A percentile compares a stretch with the other conserved stretches of the same genome.
Evolutionary conservation across 2,329 filamentous ascomycete genomes (phyloP).

Genomic region (Sclerotinia spermophila): DNA sequence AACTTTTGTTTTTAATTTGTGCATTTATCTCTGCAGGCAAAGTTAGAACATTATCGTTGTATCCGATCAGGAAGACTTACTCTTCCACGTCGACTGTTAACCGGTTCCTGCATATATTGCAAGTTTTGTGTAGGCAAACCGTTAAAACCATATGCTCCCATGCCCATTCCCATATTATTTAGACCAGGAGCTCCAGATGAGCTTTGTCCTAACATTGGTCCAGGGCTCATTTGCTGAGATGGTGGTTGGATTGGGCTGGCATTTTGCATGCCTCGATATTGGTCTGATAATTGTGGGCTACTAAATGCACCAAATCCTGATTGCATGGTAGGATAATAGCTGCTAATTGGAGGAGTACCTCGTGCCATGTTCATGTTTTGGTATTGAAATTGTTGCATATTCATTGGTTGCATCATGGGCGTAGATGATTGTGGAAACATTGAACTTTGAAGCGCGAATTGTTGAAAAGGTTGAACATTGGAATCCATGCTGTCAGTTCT

Average conservation of each 20-base stretch:
- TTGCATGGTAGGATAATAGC: constrained; percentile 55
- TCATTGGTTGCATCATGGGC: constrained; percentile 47
- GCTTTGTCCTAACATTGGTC: constrained; percentile 40
- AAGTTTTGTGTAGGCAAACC: constrained; percentile 48
- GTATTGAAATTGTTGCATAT: constrained; percentile 54
- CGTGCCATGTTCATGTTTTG: constrained; percentile 48
- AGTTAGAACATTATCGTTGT: not conserved
- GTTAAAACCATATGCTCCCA: constrained; percentile 45
- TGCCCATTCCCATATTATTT: constrained; percentile 44
- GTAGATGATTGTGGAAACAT: constrained; percentile 46
- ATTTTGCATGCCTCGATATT: constrained; percentile 52
- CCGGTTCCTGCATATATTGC: constrained; percentile 53
- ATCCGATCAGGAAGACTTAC: constrained; percentile 39
- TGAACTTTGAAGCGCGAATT: constrained; percentile 49
- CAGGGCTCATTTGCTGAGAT: constrained; percentile 41
- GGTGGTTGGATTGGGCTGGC: constrained; percentile 46
- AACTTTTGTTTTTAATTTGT: not conserved
- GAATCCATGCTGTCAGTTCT: constrained; percentile 52
- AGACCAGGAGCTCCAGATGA: constrained; percentile 52
- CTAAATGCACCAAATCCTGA: constrained; percentile 53
- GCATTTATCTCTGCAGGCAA: constrained; percentile 14
- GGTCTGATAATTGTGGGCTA: constrained; percentile 48
- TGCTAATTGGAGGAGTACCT: constrained; percentile 50
- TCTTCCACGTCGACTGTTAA: constrained; percentile 55
- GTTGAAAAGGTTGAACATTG: constrained; percentile 47